Evolutionary conservation across 768 basidiomycete genomes (phyloP), one percentile per base, ranked within the genome.

Genomic region (Dacryopinax spathularia): DNA sequence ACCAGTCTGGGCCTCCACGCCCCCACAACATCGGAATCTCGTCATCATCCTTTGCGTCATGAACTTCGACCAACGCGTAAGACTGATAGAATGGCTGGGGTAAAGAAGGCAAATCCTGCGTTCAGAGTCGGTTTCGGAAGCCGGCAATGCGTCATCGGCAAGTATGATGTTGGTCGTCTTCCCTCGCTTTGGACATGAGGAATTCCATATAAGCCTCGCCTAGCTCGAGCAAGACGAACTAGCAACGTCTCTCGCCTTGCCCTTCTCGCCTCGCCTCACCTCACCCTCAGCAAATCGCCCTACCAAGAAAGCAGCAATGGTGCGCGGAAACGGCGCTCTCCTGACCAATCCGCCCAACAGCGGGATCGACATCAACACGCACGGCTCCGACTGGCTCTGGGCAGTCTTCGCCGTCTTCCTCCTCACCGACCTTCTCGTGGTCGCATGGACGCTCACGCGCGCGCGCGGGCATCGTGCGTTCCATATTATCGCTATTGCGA

Each of bases 331-430:
- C 48, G 9, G 31, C 48, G 48, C 48, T 7, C 48, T 56, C 25
- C 9, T 27, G 25, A 29, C 25, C 13, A 78, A 78, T 67, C 77
- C 77, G 0, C 74, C 76, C 5, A 71, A 65, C 5, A 77, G 76
- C 13, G 68, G 71, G 7, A 64, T 63, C 62, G 75, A 79, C 70
- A 78, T 82, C 70, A 77, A 77, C 61, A 73, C 69, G 13, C 67
- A 71, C 65, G 81, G 77, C 2, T 80, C 81, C 0, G 75, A 81
- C 70, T 83, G 79, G 79, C 70, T 80, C 13, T 84, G 81, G 81
- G 76, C 81, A 0, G 80, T 80, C 18, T 82, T 82, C 66, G 75
- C 80, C 9, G 35, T 82, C 66, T 80, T 83, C 77, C 69, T 75
- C 2, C 13, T 79, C 2, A 74, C 74, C 20, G 77, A 79, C 66